Evolutionary conservation across 2,329 filamentous ascomycete species (phyloP), one percentile per base, ranked within the genome.

Genomic region (Cladosporium oxysporum): DNA sequence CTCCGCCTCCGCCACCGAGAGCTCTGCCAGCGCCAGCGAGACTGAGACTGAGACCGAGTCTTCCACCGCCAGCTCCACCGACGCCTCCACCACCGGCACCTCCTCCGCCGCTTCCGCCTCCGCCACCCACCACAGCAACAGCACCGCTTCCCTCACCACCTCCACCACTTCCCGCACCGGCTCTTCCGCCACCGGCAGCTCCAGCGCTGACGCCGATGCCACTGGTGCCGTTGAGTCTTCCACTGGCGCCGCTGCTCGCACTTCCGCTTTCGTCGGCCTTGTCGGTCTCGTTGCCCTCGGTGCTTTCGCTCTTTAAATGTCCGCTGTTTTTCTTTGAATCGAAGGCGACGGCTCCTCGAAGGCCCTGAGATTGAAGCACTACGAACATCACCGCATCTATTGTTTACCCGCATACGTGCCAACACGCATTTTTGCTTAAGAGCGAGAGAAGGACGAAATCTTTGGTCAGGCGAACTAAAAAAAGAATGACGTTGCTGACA

Each of bases 221-320:
- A 55, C 52, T 21, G 31, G 28, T 14, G n/a, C 41, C 41, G 50
- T 57, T n/a, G 26, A 26, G 21, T 23, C 33, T 14, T 63, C 61
- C 26, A 37, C 41, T 23, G 61, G 61, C 23, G 31, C 18, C 18
- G 72, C 67, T 29, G 66, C 72, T 59, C 70, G 70, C 58, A 69
- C 69, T 5, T 71, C 72, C 58, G 67, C 68, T 23, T 68, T 70
- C 66, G 71, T 64, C 35, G 72, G 71, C 28, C 64, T 74, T 58
- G 65, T 74, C 49, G 72, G 72, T 50, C 66, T 69, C 33, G 66
- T 74, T 31, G 72, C 71, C 33, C 69, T 74, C n/a, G 72, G 71
- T 53, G 72, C 72, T 12, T 62, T 74, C 16, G 72, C 70, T 26
- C 64, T 74, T 26, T 74, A 69, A 23, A 53, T 28, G 26, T 8